phyloP scores from a whole-genome alignment of 257 asterid species.

The Scutellaria barbata region DNA sequence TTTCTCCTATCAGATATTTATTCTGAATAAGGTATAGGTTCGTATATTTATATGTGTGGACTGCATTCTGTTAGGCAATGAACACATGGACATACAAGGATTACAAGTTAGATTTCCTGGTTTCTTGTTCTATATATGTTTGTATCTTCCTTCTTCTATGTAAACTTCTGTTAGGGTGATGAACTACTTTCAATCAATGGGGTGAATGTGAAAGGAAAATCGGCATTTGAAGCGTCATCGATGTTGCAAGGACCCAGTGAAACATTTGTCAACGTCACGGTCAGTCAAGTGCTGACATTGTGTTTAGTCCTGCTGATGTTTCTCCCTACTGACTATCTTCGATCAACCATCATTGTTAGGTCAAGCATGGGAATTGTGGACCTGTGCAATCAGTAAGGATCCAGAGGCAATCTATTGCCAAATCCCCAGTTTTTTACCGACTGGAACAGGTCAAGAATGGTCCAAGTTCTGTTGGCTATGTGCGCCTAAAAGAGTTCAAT shows the following conservation, averaged over 20 bases:
- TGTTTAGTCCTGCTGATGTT: slow-evolving; percentile 34
- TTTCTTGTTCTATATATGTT: slow-evolving; percentile 16
- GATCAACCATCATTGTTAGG: slow-evolving; percentile 52
- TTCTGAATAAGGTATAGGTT: slow-evolving; percentile 26
- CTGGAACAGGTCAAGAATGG: slow-evolving; percentile 74
- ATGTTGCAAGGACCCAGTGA: slow-evolving; percentile 89
- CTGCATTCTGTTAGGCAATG: neutral
- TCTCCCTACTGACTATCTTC: slow-evolving; percentile 33
- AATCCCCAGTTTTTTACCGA: slow-evolving; percentile 88
- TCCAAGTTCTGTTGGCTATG: slow-evolving; percentile 76
- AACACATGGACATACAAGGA: slow-evolving; percentile 13
- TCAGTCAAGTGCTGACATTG: slow-evolving; percentile 39
- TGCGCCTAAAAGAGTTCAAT: slow-evolving; percentile 96
- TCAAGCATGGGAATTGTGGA: slow-evolving; percentile 97
- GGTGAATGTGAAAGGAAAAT: slow-evolving; percentile 80
- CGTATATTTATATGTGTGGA: slow-evolving; percentile 13
- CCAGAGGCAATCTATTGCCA: slow-evolving; percentile 90
- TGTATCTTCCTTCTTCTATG: slow-evolving; percentile 21
- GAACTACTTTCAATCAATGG: slow-evolving; percentile 84
- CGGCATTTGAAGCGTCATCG: slow-evolving; percentile 93
- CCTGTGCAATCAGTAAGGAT: slow-evolving; percentile 71
- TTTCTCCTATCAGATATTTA: neutral
- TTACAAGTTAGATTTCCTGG: slow-evolving; percentile 25
- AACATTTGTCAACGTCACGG: slow-evolving; percentile 81
- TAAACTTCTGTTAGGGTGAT: slow-evolving; percentile 69